Percentiles rank a stretch among this genome's conserved stretches.
Conservation (phyloP, 1,284 basidiomycete genomes). For the Puccinia triticina region DNA sequence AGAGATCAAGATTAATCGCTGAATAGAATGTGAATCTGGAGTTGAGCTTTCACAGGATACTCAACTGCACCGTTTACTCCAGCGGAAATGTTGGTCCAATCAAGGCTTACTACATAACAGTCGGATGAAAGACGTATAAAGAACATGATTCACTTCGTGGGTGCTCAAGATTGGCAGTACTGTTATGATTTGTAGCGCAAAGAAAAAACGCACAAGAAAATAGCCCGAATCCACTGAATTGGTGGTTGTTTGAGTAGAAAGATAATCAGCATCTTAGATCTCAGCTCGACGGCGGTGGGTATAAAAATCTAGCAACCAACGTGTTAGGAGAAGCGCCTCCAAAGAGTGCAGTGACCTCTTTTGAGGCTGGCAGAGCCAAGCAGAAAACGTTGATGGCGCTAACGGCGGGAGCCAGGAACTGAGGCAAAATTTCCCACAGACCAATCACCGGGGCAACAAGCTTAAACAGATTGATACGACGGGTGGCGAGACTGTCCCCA, state of each 20-base stretch:
- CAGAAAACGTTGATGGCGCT: conserved; percentile 51
- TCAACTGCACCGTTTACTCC: conserved; percentile 52
- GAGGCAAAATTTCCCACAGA: conserved; percentile 50
- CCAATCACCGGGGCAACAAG: conserved; percentile 46
- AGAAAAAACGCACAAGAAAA: conserved; percentile 37
- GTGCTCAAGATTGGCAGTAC: neutral
- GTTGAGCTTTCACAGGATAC: conserved; percentile 12
- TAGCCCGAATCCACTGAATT: conserved; percentile 45
- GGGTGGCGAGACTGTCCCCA: conserved; percentile 37
- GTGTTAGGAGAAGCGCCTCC: conserved; percentile 51
- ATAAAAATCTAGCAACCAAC: conserved; percentile 10
- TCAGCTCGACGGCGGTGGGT: neutral
- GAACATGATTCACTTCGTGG: too few species aligned
- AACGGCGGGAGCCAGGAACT: conserved; percentile 49
- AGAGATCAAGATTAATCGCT: conserved; percentile 2
- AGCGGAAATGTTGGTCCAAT: conserved; percentile 52
- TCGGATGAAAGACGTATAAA: neutral
- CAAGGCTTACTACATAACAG: conserved; percentile 45
- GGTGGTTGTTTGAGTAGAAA: neutral
- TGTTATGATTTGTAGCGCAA: neutral
- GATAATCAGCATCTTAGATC: neutral
- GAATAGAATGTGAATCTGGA: neutral
- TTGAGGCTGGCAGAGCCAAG: conserved; percentile 41
- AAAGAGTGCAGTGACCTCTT: conserved; percentile 41
- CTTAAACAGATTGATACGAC: conserved; percentile 47